These are phyloP conservation scores for Candida easanensis DNA, from an alignment of 805 yeast genomes.

Conservation along the genomic window DNA sequence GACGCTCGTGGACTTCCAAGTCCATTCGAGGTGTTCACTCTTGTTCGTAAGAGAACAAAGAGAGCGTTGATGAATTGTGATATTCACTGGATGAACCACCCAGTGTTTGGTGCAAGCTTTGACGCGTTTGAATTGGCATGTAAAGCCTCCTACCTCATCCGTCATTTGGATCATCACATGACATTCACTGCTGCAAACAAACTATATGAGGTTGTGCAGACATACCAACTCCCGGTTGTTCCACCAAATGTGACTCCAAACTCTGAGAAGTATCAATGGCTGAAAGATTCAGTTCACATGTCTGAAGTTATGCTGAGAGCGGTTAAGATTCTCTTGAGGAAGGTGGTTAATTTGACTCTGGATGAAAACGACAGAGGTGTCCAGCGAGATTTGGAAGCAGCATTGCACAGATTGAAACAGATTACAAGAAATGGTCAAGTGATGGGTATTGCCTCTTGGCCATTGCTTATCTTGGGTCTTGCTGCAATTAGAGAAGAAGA, in stretches of 20 bases:
- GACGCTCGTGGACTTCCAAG: conserved; percentile 33
- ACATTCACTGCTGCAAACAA: conserved; percentile 12
- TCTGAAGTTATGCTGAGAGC: conserved; percentile 17
- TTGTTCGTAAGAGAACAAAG: conserved; percentile 31
- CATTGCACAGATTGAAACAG: conserved; percentile 8
- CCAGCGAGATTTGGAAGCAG: conserved; percentile 13
- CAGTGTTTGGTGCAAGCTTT: conserved; percentile 37
- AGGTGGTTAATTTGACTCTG: conserved; percentile 11
- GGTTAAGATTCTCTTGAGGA: conserved; percentile 19
- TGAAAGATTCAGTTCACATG: conserved; percentile 19
- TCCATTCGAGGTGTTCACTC: conserved; percentile 39
- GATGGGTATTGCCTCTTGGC: conserved; percentile 15
- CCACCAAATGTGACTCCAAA: conserved; percentile 13
- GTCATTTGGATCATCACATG: conserved; percentile 11
- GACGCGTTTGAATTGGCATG: conserved; percentile 35
- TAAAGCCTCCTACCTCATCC: conserved; percentile 32
- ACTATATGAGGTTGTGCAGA: conserved; percentile 11
- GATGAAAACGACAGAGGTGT: conserved; percentile 1
- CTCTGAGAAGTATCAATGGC: conserved; percentile 6
- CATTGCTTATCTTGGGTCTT: conserved; percentile 20
- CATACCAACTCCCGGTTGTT: conserved; percentile 14
- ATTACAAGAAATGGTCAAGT: conserved; percentile 12
- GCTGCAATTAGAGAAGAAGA: conserved; percentile 11
- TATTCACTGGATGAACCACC: conserved; percentile 41
- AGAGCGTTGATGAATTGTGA: conserved; percentile 34